phyloP scores from a whole-genome alignment of 192 early-diverging fungal genomes.

The Jimgerdemannia lactiflua region DNA sequence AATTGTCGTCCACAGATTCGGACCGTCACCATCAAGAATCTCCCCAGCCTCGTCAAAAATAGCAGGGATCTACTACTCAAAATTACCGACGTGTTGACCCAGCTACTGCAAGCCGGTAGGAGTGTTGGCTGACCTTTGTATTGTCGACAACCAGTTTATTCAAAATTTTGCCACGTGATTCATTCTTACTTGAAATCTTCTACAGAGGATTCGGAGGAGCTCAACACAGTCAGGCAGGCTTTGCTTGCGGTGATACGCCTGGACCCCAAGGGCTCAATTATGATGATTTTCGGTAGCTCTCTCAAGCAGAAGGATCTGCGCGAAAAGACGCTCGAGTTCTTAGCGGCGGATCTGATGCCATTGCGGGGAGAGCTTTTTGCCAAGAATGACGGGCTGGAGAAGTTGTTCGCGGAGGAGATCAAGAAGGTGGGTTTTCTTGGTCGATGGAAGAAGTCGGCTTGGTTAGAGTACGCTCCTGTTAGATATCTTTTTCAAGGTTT shows the following conservation, averaged over 20 bases:
- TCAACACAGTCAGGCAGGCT: conserved; percentile 16
- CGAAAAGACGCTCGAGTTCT: conserved; percentile 12
- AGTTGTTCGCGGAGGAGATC: conserved; percentile 13
- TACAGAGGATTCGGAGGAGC: conserved; percentile 25
- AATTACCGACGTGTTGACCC: conserved; percentile 33
- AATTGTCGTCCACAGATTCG: conserved; percentile 15
- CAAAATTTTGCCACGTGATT: too few relatives aligned
- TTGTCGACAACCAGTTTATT: conserved; percentile 21
- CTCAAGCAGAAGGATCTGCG: conserved; percentile 13
- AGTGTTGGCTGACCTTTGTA: background rate
- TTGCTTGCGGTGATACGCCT: conserved; percentile 12
- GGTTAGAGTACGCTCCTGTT: too few relatives aligned
- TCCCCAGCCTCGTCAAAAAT: conserved; percentile 27
- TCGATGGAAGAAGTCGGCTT: too few relatives aligned
- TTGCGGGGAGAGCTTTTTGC: conserved; percentile 13
- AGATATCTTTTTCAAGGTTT: background rate
- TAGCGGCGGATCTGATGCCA: conserved; percentile 12
- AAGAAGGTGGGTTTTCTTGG: conserved; percentile 6
- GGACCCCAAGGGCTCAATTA: conserved; percentile 10
- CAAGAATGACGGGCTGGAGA: conserved; percentile 1
- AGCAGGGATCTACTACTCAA: conserved; percentile 29
- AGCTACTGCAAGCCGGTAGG: conserved; percentile 34
- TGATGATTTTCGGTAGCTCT: conserved; percentile 8
- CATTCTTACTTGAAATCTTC: background rate
- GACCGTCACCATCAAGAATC: conserved; percentile 26